Evolutionary conservation across 805 yeast species (phyloP).

Genomic region (Ogataea wickerhamii): DNA sequence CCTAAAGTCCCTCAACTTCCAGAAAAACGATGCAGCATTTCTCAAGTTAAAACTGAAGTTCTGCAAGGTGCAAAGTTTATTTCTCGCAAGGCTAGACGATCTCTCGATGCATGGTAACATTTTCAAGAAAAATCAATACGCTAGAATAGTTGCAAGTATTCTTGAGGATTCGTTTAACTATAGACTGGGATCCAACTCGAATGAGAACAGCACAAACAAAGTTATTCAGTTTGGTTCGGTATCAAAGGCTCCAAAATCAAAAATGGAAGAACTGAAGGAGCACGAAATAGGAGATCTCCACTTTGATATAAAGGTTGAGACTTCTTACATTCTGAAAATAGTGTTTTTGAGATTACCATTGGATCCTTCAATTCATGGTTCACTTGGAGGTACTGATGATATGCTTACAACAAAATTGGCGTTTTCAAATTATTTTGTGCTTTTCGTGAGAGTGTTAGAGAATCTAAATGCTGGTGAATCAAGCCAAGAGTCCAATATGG

Average conservation of each 20-base stretch:
- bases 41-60: slow-evolving; percentile 29
- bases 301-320: slow-evolving; percentile 39
- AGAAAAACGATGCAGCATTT: slow-evolving; percentile 21
- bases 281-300: slow-evolving; percentile 28
- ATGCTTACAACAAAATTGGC: slow-evolving; percentile 41
- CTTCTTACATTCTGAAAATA: slow-evolving; percentile 54
- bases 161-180: slow-evolving; percentile 31
- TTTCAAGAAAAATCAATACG: slow-evolving; percentile 29
- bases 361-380: slow-evolving; percentile 53
- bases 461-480: slow-evolving; percentile 32
- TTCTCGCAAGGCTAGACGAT: slow-evolving; percentile 26
- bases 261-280: slow-evolving; percentile 18
- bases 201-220: slow-evolving; percentile 31
- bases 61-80: slow-evolving; percentile 29
- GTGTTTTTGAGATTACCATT: slow-evolving; percentile 54
- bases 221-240: slow-evolving; percentile 10
- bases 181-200: slow-evolving; percentile 7
- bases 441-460: slow-evolving; percentile 53
- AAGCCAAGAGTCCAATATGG: slow-evolving; percentile 14
- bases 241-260: slow-evolving; percentile 5
- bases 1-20: slow-evolving; percentile 20
- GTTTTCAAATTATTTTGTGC: slow-evolving; percentile 66
- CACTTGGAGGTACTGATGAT: slow-evolving; percentile 28
- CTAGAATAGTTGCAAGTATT: slow-evolving; percentile 32
- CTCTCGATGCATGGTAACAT: slow-evolving; percentile 30